Base-by-base conservation (phyloP, 148 eudicot genomes). In the Nepenthes gracilis region DNA sequence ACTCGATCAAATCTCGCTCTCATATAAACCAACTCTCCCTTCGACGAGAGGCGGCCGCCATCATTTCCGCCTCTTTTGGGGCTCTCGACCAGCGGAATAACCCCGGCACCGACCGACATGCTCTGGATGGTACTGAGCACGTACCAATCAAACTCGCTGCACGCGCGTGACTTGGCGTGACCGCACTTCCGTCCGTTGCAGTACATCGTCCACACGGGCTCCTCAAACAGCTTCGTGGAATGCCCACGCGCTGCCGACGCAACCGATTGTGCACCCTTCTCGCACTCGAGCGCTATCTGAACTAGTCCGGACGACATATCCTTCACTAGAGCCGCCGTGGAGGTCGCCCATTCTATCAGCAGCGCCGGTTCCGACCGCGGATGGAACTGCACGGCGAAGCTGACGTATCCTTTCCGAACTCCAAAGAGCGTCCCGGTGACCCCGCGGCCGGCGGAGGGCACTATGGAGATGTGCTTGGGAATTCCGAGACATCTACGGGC, bases 231-330 rank as follows among this genome's bases (percentile, higher is more conserved):
- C 75, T 48, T 40, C 66, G 32, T 5, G 50, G 35, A 50, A 64
- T 68, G 64, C 54, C 60, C 65, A 63, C 77, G 68, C 57, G 54
- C 63, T 35, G 61, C 35, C 34, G 49, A 1, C 36, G 47, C 36
- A 1, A 59, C 40, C 2, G 57, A 40, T 23, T 23, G 23, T 32
- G 62, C 80, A 40, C 45, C 45, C 45, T 40, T 40, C 45, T 40
- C 45, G 45, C 45, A 40, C 73, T 87, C 97, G 2, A 90, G 73
- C 3, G 89, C 95, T 34, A 90, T 86, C 35, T 95, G 51, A 4
- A 90, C 88, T 0, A 85, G 54, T 47, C 97, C 97, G 1, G 95
- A 87, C 0, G 95, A 82, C 97, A 90, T 90, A 36, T 87, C 95
- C 35, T 77, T 72, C 1, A 87, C 92, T 0, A 90, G 69, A 1